phyloP scores from a whole-genome alignment of 495 filamentous ascomycete genomes.

The Tuber microsphaerosporum region DNA sequence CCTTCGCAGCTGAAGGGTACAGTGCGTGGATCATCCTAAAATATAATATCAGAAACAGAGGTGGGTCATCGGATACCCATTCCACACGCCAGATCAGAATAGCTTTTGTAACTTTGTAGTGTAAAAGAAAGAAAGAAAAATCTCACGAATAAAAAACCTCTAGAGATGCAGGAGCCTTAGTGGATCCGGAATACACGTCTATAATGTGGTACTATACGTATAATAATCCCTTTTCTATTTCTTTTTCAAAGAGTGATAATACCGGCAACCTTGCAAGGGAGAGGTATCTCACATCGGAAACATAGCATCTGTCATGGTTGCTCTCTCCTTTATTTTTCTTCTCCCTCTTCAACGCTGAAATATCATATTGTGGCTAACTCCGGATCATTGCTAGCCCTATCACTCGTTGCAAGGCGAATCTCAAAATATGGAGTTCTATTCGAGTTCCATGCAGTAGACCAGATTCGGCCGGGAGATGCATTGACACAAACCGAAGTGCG shows the following conservation, averaged over 20 bases:
- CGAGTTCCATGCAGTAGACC: neutral
- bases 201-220: neutral
- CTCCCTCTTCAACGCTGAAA: neutral
- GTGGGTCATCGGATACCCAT: neutral
- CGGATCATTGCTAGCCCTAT: constrained; percentile 3
- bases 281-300: neutral
- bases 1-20: neutral
- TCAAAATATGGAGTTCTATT: neutral
- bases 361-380: constrained; percentile 2
- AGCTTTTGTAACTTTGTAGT: neutral
- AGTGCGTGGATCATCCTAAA: neutral
- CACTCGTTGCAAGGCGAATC: neutral
- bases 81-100: neutral
- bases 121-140: neutral
- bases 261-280: neutral
- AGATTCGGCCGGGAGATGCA: neutral
- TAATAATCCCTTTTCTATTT: neutral
- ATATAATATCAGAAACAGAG: constrained; percentile 4
- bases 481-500: neutral
- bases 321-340: neutral
- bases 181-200: neutral
- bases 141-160: neutral
- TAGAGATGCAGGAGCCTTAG: neutral
- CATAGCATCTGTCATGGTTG: neutral
- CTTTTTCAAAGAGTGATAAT: neutral